These are phyloP conservation scores for Moringa oleifera DNA, from an alignment of 345 rosid genomes.

Conservation along the genomic window DNA sequence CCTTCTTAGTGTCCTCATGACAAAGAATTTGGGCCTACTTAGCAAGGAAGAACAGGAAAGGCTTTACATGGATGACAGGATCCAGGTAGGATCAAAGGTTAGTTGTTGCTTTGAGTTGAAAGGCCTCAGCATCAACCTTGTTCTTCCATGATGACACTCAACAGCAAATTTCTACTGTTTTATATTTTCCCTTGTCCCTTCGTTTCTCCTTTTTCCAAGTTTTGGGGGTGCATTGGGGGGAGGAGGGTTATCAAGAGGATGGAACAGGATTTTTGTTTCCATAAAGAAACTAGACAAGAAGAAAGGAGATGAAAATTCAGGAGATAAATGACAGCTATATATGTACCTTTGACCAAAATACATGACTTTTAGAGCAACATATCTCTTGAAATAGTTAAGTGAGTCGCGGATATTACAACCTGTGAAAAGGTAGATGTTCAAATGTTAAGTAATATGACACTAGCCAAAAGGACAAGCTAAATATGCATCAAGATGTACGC, in stretches of 20 bases:
- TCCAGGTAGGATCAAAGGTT: slow-evolving; percentile 6
- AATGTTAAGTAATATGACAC: too few species aligned
- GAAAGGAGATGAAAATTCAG: background rate
- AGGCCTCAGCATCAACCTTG: background rate
- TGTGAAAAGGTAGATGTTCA: background rate
- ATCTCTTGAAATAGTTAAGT: slow-evolving; percentile 47
- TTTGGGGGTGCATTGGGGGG: background rate
- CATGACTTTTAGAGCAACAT: slow-evolving; percentile 74
- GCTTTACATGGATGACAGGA: background rate
- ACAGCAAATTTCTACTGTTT: slow-evolving; percentile 5
- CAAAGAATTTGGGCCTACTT: background rate
- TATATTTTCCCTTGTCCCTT: background rate
- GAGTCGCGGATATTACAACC: slow-evolving; percentile 20
- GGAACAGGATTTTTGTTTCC: background rate
- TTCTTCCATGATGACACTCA: background rate
- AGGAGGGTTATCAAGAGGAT: background rate
- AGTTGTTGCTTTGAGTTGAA: background rate
- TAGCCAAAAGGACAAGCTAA: background rate
- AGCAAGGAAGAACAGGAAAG: background rate
- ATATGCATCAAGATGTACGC: background rate
- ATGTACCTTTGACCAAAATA: slow-evolving; percentile 89
- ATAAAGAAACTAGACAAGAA: background rate
- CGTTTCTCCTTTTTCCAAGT: too few species aligned
- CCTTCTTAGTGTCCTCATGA: background rate
- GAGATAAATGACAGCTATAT: background rate